Evolutionary conservation across 1,284 basidiomycete species (phyloP), one percentile per base, ranked within the genome.

Genomic region (Chiua sp.): DNA sequence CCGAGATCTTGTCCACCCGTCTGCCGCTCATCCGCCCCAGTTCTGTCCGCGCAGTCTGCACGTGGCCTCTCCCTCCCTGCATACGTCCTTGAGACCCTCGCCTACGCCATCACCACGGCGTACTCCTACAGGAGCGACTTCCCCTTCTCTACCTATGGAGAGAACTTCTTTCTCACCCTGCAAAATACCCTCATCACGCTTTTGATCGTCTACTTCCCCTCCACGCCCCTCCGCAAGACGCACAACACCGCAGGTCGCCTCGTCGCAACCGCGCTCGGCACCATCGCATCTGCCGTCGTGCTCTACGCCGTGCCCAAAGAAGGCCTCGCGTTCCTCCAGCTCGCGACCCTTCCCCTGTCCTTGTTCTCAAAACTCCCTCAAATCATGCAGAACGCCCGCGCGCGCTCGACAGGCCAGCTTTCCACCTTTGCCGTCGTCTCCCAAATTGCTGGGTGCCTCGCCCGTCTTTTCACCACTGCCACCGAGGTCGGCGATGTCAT

Each of bases 81-180:
- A 20, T 95, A 93, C 77, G 77, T 91, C 65, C 86, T 95, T 26
- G 95, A 97, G 72, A 96, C 94, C 0, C 78, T 92, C 20, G 84
- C 93, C 0, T 97, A 96, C 70, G 91, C 90, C 46, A 94, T 98
- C 71, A 93, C 88, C 0, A 83, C 94, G 46, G 85, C 86, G n/a
- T 98, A 98, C 77, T 91, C 94, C 5, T 87, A 87, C 63, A 83
- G 94, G 46, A 90, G 92, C 71, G 75, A 80, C 26, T 96, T 96
- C 74, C 94, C 96, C 1, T 96, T 98, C 81, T 94, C 92, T 42
- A 98, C 96, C 1, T 98, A 98, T 65, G 96, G 96, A 70, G 94
- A 97, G 75, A 96, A 95, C 79, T 74, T 93, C 62, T 96, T 96
- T 83, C 83, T 97, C 56, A 89, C 92, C 28, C 69, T 93, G 50